A percentile compares a stretch with the other conserved stretches of the same genome.
phyloP scores from a whole-genome alignment of 2,329 filamentous ascomycete genomes.

The Esteya vermicola region DNA sequence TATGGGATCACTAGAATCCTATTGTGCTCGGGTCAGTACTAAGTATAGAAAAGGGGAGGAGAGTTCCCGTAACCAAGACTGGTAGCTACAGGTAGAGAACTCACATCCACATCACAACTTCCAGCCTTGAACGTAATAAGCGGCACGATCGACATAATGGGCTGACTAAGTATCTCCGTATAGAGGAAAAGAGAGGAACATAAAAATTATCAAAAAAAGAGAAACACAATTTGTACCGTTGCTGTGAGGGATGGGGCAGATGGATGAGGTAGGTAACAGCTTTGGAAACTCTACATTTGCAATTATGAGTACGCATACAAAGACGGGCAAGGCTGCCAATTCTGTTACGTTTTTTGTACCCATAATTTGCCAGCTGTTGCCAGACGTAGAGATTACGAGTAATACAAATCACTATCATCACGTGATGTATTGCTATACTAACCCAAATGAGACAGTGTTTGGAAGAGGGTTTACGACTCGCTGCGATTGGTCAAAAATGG shows the following conservation, averaged over 20 bases:
- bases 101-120: constrained; percentile 70
- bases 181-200: neutral
- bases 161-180: no score
- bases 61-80: neutral
- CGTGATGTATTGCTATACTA: no score
- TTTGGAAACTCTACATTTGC: no score
- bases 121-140: constrained; percentile 96
- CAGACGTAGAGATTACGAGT: no score
- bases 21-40: constrained; percentile 27
- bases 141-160: constrained; percentile 63
- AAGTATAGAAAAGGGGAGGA: neutral
- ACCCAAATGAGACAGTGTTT: neutral
- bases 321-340: constrained; percentile 9
- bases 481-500: constrained; percentile 1
- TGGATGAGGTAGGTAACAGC: constrained; percentile 6
- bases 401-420: no score
- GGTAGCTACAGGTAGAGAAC: constrained; percentile 16
- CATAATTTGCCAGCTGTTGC: constrained; percentile 4
- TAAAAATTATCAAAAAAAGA: neutral
- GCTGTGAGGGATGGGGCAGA: neutral
- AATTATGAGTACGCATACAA: no score
- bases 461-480: neutral
- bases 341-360: constrained; percentile 8
- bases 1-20: no score
- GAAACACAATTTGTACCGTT: neutral